These are phyloP conservation scores for Pestalotiopsis sp. DNA, from an alignment of 2,329 filamentous ascomycete species.

Conservation along the genomic window DNA sequence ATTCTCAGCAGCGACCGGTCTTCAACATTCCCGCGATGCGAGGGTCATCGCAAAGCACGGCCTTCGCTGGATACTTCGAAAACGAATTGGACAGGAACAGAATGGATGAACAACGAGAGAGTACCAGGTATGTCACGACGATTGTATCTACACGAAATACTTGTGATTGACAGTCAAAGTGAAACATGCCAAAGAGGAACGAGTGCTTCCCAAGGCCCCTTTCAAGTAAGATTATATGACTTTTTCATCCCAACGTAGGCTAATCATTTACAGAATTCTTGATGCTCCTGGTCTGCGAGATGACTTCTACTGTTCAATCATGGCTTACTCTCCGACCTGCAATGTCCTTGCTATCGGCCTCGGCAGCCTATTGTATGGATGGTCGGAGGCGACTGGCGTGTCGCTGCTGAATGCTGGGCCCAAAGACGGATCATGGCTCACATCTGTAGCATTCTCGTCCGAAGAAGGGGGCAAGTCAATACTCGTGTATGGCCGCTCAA, in stretches of 20 bases:
- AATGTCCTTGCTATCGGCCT: conserved; percentile 84
- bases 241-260: background rate
- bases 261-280: conserved; percentile 65
- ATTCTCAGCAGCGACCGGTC: conserved; percentile 60
- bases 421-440: conserved; percentile 64
- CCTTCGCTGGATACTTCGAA: conserved; percentile 29
- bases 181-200: conserved; percentile 28
- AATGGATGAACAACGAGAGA: conserved; percentile 37
- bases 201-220: conserved; percentile 68
- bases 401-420: conserved; percentile 50
- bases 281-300: conserved; percentile 89
- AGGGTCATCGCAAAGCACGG: conserved; percentile 28
- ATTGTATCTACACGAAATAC: conserved; percentile 14
- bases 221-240: conserved; percentile 64
- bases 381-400: conserved; percentile 78
- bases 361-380: conserved; percentile 78
- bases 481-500: conserved; percentile 80
- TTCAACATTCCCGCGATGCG: conserved; percentile 30
- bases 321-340: conserved; percentile 79
- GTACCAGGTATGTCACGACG: conserved; percentile 20
- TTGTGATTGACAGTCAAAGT: conserved; percentile 14
- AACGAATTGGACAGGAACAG: conserved; percentile 44
- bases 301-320: conserved; percentile 91
- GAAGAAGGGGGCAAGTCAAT: conserved; percentile 74
- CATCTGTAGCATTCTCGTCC: conserved; percentile 90